A percentile compares a stretch with the other conserved stretches of the same genome.
Evolutionary conservation across 768 basidiomycete genomes (phyloP).

Genomic region (Gymnopilus junonius): DNA sequence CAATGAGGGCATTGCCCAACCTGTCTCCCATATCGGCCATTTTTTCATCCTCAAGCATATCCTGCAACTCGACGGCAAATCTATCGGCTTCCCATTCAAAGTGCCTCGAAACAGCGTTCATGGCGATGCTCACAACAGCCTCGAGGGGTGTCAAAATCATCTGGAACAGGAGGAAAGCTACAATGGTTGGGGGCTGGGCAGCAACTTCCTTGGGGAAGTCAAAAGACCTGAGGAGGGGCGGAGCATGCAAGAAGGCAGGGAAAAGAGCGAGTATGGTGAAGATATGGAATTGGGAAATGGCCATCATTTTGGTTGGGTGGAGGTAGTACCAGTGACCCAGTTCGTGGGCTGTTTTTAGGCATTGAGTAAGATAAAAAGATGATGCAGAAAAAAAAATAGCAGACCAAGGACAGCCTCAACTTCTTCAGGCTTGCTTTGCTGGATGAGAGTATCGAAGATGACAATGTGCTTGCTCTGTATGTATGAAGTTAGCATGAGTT

Average conservation of each 20-base stretch:
- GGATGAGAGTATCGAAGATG: slow-evolving; percentile 96
- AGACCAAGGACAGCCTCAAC: slow-evolving; percentile 92
- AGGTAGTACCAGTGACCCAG: slow-evolving; percentile 95
- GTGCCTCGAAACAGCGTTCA: slow-evolving; percentile 83
- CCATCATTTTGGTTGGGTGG: slow-evolving; percentile 89
- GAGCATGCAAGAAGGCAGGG: slow-evolving; percentile 87
- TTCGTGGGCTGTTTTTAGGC: slow-evolving; percentile 70
- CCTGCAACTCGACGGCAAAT: slow-evolving; percentile 79
- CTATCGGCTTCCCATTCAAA: slow-evolving; percentile 95
- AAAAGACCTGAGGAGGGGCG: slow-evolving; percentile 79
- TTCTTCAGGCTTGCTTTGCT: slow-evolving; percentile 87
- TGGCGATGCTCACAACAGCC: slow-evolving; percentile 66
- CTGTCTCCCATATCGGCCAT: slow-evolving; percentile 88
- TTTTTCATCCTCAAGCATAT: slow-evolving; percentile 49
- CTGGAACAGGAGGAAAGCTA: slow-evolving; percentile 90
- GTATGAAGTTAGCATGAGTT: background rate
- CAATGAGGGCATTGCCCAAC: slow-evolving; percentile 80
- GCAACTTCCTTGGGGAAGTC: slow-evolving; percentile 74
- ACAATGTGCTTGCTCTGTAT: slow-evolving; percentile 89
- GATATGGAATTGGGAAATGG: slow-evolving; percentile 86
- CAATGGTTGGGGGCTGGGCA: slow-evolving; percentile 73
- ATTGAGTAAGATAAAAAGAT: background rate
- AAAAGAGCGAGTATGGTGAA: slow-evolving; percentile 86
- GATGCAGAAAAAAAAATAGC: slow-evolving; percentile 15
- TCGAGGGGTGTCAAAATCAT: slow-evolving; percentile 86